Evolutionary conservation across 2,329 filamentous ascomycete genomes (phyloP).

Genomic region (Cladosporium austrohemisphaericum): DNA sequence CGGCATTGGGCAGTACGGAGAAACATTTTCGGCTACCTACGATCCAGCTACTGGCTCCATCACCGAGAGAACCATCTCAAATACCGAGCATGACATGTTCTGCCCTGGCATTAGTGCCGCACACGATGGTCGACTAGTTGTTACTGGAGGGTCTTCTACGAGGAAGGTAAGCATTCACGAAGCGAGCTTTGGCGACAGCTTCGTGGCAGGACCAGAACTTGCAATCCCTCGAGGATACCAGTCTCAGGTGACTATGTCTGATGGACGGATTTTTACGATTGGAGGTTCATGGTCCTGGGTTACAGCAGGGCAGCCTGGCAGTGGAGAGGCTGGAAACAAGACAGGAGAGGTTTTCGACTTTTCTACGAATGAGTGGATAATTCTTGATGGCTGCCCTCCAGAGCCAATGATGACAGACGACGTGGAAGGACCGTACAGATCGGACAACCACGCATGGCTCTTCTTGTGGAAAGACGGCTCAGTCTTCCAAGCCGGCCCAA

Average conservation of each 20-base stretch:
- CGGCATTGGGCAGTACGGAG: no score
- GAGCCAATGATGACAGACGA: conserved; percentile 33
- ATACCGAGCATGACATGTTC: conserved; percentile 54
- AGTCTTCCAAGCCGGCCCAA: conserved; percentile 56
- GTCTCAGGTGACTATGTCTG: conserved; percentile 46
- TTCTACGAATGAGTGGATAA: no score
- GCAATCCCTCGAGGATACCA: conserved; percentile 43
- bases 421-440: conserved; percentile 41
- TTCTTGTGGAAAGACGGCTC: conserved; percentile 48
- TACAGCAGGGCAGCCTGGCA: no score
- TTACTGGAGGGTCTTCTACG: not conserved
- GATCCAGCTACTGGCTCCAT: no score
- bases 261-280: conserved; percentile 56
- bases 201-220: not conserved
- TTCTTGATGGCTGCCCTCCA: no score
- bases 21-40: no score
- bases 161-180: not conserved
- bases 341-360: no score
- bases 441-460: conserved; percentile 55
- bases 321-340: no score
- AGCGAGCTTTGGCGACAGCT: not conserved
- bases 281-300: no score
- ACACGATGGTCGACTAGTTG: conserved; percentile 44
- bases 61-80: no score
- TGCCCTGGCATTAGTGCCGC: conserved; percentile 54